Conservation (phyloP, 1,284 basidiomycete species). For the Cryptococcus sp. region DNA sequence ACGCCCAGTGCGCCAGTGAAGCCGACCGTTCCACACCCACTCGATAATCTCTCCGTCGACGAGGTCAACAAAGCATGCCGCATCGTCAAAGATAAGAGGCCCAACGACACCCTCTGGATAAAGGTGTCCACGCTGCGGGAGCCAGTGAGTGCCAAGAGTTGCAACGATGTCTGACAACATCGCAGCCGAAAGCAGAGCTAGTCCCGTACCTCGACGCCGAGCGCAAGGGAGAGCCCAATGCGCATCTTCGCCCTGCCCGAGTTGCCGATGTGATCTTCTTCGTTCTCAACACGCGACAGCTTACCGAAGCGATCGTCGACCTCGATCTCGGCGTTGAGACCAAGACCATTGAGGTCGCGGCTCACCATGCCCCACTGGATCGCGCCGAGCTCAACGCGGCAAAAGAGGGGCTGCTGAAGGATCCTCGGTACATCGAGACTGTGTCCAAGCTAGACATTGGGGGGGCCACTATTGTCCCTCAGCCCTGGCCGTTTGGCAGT, state of each 20-base stretch:
- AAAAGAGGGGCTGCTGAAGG: slow-evolving; percentile 9
- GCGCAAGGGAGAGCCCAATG: not conserved
- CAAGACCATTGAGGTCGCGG: slow-evolving; percentile 4
- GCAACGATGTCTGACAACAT: no score
- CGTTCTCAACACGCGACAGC: slow-evolving; percentile 9
- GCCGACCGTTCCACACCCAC: not conserved
- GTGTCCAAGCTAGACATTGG: slow-evolving; percentile 5
- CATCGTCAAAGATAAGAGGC: not conserved
- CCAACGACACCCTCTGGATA: not conserved
- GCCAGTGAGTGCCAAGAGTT: not conserved
- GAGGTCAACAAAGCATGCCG: not conserved
- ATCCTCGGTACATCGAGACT: slow-evolving; percentile 4
- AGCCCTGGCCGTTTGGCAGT: slow-evolving; percentile 8
- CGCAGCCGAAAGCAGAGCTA: not conserved
- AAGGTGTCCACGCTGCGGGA: not conserved
- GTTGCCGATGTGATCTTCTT: slow-evolving; percentile 9
- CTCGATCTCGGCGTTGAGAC: slow-evolving; percentile 4
- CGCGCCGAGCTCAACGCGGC: slow-evolving; percentile 17
- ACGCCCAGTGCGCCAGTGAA: not conserved
- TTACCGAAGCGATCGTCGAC: slow-evolving; percentile 18
- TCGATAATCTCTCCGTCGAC: not conserved
- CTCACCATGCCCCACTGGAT: slow-evolving; percentile 19
- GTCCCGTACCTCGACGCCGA: not conserved
- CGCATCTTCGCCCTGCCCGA: not conserved
- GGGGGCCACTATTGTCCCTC: slow-evolving; percentile 7